Evolutionary conservation across 495 filamentous ascomycete genomes (phyloP).

Genomic region (Aspergillus taichungensis): DNA sequence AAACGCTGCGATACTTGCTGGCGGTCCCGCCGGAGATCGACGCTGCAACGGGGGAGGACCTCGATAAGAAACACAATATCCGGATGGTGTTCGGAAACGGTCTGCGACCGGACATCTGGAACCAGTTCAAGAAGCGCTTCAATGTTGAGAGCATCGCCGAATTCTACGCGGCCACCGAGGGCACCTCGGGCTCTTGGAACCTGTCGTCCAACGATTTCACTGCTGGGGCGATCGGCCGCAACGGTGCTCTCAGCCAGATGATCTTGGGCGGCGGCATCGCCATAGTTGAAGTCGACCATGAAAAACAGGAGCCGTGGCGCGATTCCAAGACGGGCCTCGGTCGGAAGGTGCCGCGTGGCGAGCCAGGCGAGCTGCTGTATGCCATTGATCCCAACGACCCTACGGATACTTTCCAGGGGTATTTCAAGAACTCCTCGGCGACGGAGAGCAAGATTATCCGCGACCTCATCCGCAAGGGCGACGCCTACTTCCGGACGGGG

Average conservation of each 20-base stretch:
- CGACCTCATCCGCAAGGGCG: slow-evolving; percentile 70
- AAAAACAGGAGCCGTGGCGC: slow-evolving; percentile 60
- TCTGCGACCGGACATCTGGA: slow-evolving; percentile 87
- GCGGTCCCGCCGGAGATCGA: slow-evolving; percentile 57
- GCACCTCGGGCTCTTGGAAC: slow-evolving; percentile 65
- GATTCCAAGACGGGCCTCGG: slow-evolving; percentile 69
- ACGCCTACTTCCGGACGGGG: slow-evolving; percentile 80
- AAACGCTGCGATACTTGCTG: slow-evolving; percentile 87
- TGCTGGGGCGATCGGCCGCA: slow-evolving; percentile 74
- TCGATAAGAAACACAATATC: slow-evolving; percentile 71
- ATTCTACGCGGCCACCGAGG: slow-evolving; percentile 89
- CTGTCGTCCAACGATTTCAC: slow-evolving; percentile 63
- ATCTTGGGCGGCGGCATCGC: slow-evolving; percentile 42
- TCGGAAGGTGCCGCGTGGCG: slow-evolving; percentile 45
- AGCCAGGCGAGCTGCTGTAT: slow-evolving; percentile 76
- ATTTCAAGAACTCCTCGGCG: slow-evolving; percentile 68
- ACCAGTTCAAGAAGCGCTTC: slow-evolving; percentile 79
- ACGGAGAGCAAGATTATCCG: slow-evolving; percentile 72
- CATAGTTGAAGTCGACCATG: slow-evolving; percentile 65
- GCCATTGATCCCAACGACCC: slow-evolving; percentile 59
- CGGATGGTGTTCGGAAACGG: slow-evolving; percentile 88
- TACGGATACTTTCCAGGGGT: slow-evolving; percentile 67
- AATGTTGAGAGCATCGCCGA: slow-evolving; percentile 71
- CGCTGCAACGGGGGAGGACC: slow-evolving; percentile 54
- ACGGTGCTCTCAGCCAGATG: slow-evolving; percentile 50